A percentile compares a stretch with the other conserved stretches of the same genome.
These are phyloP conservation scores for Liriodendron chinense DNA, from an alignment of 164 flowering plant species.

Conservation along the genomic window DNA sequence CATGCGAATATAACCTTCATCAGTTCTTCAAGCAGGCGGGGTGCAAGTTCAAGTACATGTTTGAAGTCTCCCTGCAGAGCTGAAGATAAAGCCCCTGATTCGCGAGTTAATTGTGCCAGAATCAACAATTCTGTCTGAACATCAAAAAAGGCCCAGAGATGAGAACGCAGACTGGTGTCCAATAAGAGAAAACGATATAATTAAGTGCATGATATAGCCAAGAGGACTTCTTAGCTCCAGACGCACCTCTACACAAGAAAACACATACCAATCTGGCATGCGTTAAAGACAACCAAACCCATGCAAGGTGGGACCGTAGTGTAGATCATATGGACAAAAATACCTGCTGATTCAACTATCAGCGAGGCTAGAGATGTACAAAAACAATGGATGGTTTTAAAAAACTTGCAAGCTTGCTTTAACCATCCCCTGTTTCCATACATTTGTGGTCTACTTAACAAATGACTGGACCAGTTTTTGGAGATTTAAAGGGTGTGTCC, in stretches of 20 bases:
- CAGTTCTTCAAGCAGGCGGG: constrained; percentile 94
- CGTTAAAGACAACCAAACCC: neutral
- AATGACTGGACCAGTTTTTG: neutral
- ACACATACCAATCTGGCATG: neutral
- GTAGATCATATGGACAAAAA: neutral
- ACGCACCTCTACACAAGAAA: neutral
- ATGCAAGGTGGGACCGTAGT: neutral
- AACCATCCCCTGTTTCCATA: neutral
- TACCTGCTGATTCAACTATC: neutral
- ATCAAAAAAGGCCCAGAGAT: constrained; percentile 6
- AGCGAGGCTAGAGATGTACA: neutral
- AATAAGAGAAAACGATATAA: neutral
- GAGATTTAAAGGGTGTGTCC: neutral
- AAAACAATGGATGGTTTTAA: neutral
- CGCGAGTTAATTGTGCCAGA: constrained; percentile 84
- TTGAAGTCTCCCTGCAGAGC: constrained; percentile 62
- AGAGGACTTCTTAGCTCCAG: neutral
- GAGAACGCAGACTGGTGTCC: neutral
- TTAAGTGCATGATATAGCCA: neutral
- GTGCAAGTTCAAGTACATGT: constrained; percentile 75
- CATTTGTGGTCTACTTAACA: neutral
- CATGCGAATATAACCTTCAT: constrained; percentile 58
- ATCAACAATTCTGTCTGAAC: constrained; percentile 85
- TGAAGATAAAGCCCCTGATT: constrained; percentile 58
- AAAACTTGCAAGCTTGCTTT: neutral